Evolutionary conservation across 1,284 basidiomycete genomes (phyloP), one percentile per base, ranked within the genome.

Genomic region (Trichosporon sp.): DNA sequence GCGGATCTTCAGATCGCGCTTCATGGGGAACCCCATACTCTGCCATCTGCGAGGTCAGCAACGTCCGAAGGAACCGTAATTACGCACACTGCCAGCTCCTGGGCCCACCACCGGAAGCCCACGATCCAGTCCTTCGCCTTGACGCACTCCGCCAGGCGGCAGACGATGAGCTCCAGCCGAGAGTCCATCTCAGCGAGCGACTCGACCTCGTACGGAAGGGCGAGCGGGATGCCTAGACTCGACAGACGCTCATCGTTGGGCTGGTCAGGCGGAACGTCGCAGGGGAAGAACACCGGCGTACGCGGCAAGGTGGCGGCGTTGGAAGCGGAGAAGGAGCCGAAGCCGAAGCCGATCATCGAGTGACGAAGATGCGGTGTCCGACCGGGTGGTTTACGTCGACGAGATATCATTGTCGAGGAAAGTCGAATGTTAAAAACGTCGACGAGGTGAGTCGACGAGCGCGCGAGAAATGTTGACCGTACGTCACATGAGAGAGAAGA

Each of bases 21-120:
- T 89, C 73, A 94, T 88, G 14, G 90, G 91, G 74, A 92, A 93
- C 70, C 90, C 90, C 76, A 93, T 85, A 82, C 87, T 88, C 57
- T 81, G 79, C 90, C 91, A 93, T 76, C 89, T 92, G 70, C 1
- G 6, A 70, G 62, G 61, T 81, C 78, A 70, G 65, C 36, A 27
- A 0, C 21, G n/a, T n/a, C n/a, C 1, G n/a, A 19, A 21, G 14
- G 32, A 56, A 27, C 11, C 11, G 34, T 44, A 40, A 21, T n/a
- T 7, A 83, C 86, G 74, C 79, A 91, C 87, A 90, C 88, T 60
- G 83, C 84, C 59, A 92, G 76, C 83, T 89, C 88, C 68, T 85
- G 86, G 71, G 90, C 88, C 89, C 89, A 91, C 74, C 89, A 88
- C 59, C 87, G 68, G 69, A 92, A 85, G 7, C 89, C 89, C 58